Evolutionary conservation across 768 basidiomycete species (phyloP).

Genomic region (Boletus rubescentipes): DNA sequence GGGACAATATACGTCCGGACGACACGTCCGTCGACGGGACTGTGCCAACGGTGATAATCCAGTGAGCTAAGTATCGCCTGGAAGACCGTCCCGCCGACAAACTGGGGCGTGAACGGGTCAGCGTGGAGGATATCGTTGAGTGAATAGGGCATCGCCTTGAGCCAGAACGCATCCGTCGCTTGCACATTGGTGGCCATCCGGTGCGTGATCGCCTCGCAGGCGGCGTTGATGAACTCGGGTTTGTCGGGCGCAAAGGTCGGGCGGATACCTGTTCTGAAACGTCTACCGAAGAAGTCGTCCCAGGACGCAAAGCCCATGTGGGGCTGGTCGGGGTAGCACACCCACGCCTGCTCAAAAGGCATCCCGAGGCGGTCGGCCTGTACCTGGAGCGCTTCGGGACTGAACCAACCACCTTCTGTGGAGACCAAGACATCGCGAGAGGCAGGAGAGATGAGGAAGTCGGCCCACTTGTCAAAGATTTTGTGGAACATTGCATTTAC

Average conservation of each 20-base stretch:
- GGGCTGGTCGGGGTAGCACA: slow-evolving; percentile 39
- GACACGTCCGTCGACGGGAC: slow-evolving; percentile 44
- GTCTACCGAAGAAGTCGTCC: slow-evolving; percentile 58
- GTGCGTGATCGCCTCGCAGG: slow-evolving; percentile 56
- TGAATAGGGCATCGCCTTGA: slow-evolving; percentile 63
- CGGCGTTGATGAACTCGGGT: slow-evolving; percentile 41
- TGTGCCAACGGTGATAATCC: slow-evolving; percentile 61
- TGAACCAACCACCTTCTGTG: slow-evolving; percentile 51
- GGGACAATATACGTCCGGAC: slow-evolving; percentile 43
- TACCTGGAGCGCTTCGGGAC: slow-evolving; percentile 28
- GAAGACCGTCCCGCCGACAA: slow-evolving; percentile 51
- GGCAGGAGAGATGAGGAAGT: slow-evolving; percentile 42
- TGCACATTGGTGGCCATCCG: slow-evolving; percentile 40
- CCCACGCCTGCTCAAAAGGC: slow-evolving; percentile 40
- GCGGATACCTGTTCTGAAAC: slow-evolving; percentile 41
- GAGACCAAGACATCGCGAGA: slow-evolving; percentile 44
- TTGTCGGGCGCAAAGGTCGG: slow-evolving; percentile 33
- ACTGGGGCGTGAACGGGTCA: slow-evolving; percentile 39
- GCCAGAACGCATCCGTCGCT: slow-evolving; percentile 51
- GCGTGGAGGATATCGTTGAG: slow-evolving; percentile 52
- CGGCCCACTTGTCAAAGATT: slow-evolving; percentile 49
- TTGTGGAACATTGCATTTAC: slow-evolving; percentile 49
- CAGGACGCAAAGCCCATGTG: slow-evolving; percentile 47
- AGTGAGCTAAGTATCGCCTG: slow-evolving; percentile 58
- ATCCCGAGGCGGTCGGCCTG: slow-evolving; percentile 15